phyloP scores from a whole-genome alignment of 352 stramenopile genomes.

The Globisporangium spinosum region DNA sequence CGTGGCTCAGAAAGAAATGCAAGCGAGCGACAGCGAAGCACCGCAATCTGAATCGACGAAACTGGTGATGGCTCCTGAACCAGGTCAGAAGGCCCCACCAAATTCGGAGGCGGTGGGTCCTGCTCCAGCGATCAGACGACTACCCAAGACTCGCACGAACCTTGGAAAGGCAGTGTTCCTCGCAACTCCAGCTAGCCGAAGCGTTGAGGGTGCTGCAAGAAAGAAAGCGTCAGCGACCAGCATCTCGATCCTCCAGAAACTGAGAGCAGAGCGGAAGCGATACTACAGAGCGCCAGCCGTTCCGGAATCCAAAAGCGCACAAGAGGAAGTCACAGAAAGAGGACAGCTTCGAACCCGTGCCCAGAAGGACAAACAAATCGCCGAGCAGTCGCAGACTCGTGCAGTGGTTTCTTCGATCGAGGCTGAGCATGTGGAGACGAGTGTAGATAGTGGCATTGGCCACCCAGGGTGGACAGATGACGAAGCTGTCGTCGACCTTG shows the following conservation, averaged over 20 bases:
- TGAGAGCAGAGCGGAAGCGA: conserved; percentile 13
- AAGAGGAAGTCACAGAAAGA: not conserved
- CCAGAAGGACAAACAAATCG: too few relatives aligned
- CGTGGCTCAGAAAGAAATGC: conserved; percentile 28
- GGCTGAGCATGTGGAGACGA: not conserved
- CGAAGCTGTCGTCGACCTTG: not conserved
- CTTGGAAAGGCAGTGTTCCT: conserved; percentile 1
- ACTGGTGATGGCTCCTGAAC: not conserved
- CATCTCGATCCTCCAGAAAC: conserved; percentile 2
- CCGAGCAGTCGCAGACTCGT: not conserved
- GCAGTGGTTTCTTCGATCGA: not conserved
- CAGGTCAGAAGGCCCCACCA: not conserved
- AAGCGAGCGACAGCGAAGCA: conserved; percentile 14
- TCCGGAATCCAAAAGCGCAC: not conserved
- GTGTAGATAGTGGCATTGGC: not conserved
- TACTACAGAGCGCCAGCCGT: not conserved
- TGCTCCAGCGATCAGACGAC: not conserved
- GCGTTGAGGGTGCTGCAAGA: not conserved
- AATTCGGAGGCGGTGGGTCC: too few relatives aligned
- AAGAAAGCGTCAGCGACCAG: not conserved
- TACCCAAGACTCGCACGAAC: conserved; percentile 4
- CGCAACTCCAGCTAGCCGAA: not conserved
- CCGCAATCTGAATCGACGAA: not conserved
- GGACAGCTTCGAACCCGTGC: not conserved
- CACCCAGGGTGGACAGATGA: not conserved